Conservation (phyloP, 2,329 filamentous ascomycete species). For the Aspergillus sp. region DNA sequence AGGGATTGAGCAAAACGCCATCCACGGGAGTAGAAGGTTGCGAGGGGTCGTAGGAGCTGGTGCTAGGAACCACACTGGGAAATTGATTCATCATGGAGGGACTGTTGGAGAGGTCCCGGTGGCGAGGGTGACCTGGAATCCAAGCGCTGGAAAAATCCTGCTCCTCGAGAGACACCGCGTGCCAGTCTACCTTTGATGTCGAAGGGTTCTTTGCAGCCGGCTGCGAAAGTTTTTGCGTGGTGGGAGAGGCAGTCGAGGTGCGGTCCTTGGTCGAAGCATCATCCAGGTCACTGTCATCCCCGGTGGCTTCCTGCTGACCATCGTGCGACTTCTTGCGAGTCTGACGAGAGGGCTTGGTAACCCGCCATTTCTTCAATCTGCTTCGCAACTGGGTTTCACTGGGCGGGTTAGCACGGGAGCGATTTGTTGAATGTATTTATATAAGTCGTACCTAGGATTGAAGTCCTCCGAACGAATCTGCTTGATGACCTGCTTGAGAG, state of each 20-base stretch:
- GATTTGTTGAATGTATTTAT: background rate
- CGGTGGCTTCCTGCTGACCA: slow-evolving; percentile 8
- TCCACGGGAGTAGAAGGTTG: slow-evolving; percentile 21
- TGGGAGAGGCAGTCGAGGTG: slow-evolving; percentile 8
- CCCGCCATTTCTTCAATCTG: slow-evolving; percentile 40
- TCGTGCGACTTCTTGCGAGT: slow-evolving; percentile 33
- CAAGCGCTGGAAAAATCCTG: slow-evolving; percentile 12
- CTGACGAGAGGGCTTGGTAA: slow-evolving; percentile 40
- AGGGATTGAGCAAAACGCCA: slow-evolving; percentile 19
- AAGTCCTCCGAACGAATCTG: slow-evolving; percentile 37
- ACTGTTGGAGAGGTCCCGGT: slow-evolving; percentile 14
- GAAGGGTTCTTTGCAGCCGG: slow-evolving; percentile 4
- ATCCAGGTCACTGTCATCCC: slow-evolving; percentile 17
- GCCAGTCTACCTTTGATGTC: slow-evolving; percentile 10
- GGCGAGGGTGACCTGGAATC: slow-evolving; percentile 17
- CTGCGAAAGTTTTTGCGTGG: slow-evolving; percentile 5
- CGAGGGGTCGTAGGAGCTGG: slow-evolving; percentile 19
- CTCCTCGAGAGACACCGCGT: slow-evolving; percentile 5
- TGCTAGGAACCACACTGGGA: slow-evolving; percentile 12
- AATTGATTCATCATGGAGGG: slow-evolving; percentile 14
- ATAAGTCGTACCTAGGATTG: slow-evolving; percentile 34
- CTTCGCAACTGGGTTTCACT: slow-evolving; percentile 41
- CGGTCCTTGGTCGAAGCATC: slow-evolving; percentile 11
- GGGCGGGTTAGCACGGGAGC: slow-evolving; percentile 3
- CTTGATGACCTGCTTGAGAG: slow-evolving; percentile 40